A percentile compares a stretch with the other conserved stretches of the same genome.
phyloP scores from a whole-genome alignment of 1,139 yeast genomes.

The Candida tetrigidarum region DNA sequence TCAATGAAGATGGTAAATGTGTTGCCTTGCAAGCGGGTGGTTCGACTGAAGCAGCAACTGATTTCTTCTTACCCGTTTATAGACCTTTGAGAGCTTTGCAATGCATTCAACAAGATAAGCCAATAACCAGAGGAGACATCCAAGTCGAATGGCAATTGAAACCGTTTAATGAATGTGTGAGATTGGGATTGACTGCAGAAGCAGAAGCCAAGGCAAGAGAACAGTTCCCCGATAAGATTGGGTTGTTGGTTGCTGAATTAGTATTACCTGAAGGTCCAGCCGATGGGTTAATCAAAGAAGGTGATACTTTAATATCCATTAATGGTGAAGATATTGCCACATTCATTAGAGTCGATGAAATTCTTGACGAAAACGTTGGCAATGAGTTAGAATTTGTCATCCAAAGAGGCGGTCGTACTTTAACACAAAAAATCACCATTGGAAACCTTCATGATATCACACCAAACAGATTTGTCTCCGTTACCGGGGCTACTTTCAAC shows the following conservation, averaged over 20 bases:
- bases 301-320: slow-evolving; percentile 80
- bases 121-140: slow-evolving; percentile 79
- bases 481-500: slow-evolving; percentile 87
- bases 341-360: slow-evolving; percentile 82
- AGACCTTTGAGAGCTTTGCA: slow-evolving; percentile 81
- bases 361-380: slow-evolving; percentile 75
- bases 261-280: slow-evolving; percentile 91
- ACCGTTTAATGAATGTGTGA: slow-evolving; percentile 89
- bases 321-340: slow-evolving; percentile 69
- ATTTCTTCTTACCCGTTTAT: slow-evolving; percentile 85
- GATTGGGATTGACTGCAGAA: slow-evolving; percentile 79
- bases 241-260: slow-evolving; percentile 82
- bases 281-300: slow-evolving; percentile 73
- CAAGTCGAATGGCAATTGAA: slow-evolving; percentile 89
- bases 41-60: slow-evolving; percentile 87
- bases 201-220: slow-evolving; percentile 74
- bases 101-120: slow-evolving; percentile 62
- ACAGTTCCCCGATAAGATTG: slow-evolving; percentile 74
- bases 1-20: slow-evolving; percentile 82
- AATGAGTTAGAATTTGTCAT: slow-evolving; percentile 58
- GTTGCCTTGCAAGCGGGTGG: slow-evolving; percentile 97
- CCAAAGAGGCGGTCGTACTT: slow-evolving; percentile 74
- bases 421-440: slow-evolving; percentile 55
- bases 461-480: slow-evolving; percentile 79
- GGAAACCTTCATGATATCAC: slow-evolving; percentile 84